Evolutionary conservation across 2,329 filamentous ascomycete species (phyloP).

Genomic region (Epichloe amarillans): DNA sequence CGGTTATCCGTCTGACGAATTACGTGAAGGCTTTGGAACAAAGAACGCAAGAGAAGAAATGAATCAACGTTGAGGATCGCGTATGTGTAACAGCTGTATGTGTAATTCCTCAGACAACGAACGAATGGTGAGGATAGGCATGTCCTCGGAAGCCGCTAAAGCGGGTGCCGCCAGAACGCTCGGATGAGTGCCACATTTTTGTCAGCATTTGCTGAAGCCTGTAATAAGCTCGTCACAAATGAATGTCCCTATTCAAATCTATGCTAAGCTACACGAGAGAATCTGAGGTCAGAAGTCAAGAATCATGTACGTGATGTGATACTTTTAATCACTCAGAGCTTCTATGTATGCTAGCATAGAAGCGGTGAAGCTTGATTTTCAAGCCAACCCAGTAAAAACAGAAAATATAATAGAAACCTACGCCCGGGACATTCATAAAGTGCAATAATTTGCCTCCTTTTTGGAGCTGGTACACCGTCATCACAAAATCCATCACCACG

Average conservation of each 20-base stretch:
- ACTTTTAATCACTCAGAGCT: background rate
- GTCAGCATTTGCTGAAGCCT: background rate
- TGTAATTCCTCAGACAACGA: background rate
- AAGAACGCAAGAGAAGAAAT: constrained; percentile 50
- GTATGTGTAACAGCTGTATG: background rate
- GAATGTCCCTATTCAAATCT: background rate
- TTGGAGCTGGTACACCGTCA: background rate
- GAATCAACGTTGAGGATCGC: background rate
- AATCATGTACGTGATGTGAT: background rate
- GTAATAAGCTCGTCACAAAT: background rate
- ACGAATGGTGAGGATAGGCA: too few relatives aligned
- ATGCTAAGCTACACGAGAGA: background rate
- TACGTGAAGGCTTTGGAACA: constrained; percentile 76
- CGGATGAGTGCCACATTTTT: background rate
- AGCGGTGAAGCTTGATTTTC: constrained; percentile 14
- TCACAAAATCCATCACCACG: background rate
- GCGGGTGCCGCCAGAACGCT: background rate
- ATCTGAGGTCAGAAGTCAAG: background rate
- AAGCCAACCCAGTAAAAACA: constrained; percentile 5
- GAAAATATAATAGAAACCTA: constrained; percentile 12
- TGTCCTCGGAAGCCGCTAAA: background rate
- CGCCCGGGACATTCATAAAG: constrained; percentile 20
- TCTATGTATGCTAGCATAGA: constrained; percentile 12
- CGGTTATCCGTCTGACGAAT: constrained; percentile 72
- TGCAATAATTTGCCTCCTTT: constrained; percentile 16